These are phyloP conservation scores for Marchantia paleacea DNA, from an alignment of 225 moss, liverwort and hornwort species.

Conservation along the genomic window DNA sequence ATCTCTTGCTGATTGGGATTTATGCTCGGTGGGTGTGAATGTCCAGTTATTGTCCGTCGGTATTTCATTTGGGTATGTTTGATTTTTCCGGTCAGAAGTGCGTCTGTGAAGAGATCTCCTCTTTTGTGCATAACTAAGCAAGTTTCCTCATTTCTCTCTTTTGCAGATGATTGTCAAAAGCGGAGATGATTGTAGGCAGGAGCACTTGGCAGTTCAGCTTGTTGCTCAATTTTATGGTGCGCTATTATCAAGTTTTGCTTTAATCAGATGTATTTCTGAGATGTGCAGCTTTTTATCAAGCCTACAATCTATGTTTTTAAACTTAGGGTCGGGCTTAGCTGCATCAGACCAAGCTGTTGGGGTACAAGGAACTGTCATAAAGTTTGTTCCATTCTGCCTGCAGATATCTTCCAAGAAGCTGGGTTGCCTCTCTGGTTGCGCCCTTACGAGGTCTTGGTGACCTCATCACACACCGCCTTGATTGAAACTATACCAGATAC, in stretches of 20 bases:
- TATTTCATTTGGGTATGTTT: background rate
- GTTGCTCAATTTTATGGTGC: slow-evolving; percentile 96
- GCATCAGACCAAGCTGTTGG: background rate
- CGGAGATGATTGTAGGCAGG: slow-evolving; percentile 99
- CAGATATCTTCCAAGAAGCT: slow-evolving; percentile 99
- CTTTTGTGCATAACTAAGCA: background rate
- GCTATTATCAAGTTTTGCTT: background rate
- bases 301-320: background rate
- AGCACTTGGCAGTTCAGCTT: slow-evolving; percentile 96
- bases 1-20: slow-evolving; percentile 80
- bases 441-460: slow-evolving; percentile 97
- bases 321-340: background rate
- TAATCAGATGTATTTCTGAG: no score
- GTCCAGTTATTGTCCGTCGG: background rate
- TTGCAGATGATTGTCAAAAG: slow-evolving; percentile 99
- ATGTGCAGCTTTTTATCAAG: no score
- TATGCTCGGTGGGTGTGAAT: slow-evolving; percentile 71
- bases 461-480: slow-evolving; percentile 95
- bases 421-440: slow-evolving; percentile 96
- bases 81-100: background rate
- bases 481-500: slow-evolving; percentile 99
- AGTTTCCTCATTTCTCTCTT: background rate
- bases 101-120: background rate
- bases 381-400: background rate
- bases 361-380: no score